phyloP scores from a whole-genome alignment of 2,329 filamentous ascomycete species.

The Cadophora sp. region DNA sequence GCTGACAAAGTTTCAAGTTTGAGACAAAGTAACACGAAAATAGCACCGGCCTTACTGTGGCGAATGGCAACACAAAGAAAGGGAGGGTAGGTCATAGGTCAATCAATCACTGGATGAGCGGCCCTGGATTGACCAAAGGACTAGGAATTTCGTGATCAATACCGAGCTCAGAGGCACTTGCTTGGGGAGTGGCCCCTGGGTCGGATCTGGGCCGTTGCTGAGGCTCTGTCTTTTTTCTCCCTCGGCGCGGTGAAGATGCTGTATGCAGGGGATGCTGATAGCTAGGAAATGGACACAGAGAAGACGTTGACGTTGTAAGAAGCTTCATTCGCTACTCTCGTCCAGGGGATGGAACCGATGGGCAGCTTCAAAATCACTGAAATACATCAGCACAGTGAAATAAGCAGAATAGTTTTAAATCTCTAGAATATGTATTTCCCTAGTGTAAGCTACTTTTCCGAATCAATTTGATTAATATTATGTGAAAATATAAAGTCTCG shows the following conservation, averaged over 20 bases:
- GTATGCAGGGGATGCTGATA: too few relatives aligned
- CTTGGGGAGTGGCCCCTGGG: background rate
- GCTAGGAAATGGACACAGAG: too few relatives aligned
- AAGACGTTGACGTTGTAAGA: background rate
- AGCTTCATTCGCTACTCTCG: background rate
- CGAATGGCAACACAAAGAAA: background rate
- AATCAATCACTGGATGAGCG: background rate
- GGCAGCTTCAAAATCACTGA: too few relatives aligned
- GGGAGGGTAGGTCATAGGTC: background rate
- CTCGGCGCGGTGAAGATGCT: background rate
- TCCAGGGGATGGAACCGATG: too few relatives aligned
- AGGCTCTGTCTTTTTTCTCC: background rate
- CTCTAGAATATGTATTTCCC: too few relatives aligned
- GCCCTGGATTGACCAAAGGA: background rate
- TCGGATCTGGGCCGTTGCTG: background rate
- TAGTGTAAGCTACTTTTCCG: too few relatives aligned
- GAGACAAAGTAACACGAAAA: constrained; percentile 5
- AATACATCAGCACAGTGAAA: too few relatives aligned
- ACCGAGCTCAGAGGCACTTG: background rate
- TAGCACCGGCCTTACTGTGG: background rate
- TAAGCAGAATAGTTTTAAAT: too few relatives aligned
- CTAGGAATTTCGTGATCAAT: too few relatives aligned
- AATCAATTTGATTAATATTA: too few relatives aligned
- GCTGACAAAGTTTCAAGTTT: constrained; percentile 3
- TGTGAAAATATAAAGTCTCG: too few relatives aligned